Evolutionary conservation across 2,329 filamentous ascomycete genomes (phyloP), one percentile per base, ranked within the genome.

Genomic region (Xylaria sp.): DNA sequence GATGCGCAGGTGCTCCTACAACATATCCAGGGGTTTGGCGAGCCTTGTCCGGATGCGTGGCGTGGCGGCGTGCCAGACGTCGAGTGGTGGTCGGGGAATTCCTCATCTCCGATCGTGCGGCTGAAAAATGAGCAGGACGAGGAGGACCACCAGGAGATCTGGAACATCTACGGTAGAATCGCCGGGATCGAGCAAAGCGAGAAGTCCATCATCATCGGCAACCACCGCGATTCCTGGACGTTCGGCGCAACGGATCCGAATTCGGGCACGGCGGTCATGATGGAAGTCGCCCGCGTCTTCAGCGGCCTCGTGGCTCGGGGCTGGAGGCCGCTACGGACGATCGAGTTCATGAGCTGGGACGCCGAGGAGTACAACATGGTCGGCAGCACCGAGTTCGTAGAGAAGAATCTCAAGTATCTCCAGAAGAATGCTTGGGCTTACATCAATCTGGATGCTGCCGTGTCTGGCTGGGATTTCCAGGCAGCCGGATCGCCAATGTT

Each of bases 281-380:
- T 97, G 49, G 94, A 99, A 74, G 80, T 97, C 53, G 87, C 90
- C 19, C 86, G 89, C 41, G 86, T 96, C 44, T 90, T 99, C 65
- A 91, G 92, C 39, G 85, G 91, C 59, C 81, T 97, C 16, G 79
- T 87, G 19, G 73, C 79, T 16, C 83, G 86, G 52, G 93, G 92
- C 48, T 99, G 94, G 94, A 83, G 90, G 21, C 94, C 94, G 1
- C 78, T 96, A 16, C 88, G 94, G n/a, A 95, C 91, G 2, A 96
- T 99, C 60, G 90, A 96, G 70, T 97, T 99, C 71, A 92, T 92
- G 67, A 96, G 91, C 29, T 99, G 94, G 94, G 94, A 99, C 71
- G 94, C 85, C 3, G 88, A 88, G 63, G 91, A 93, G 72, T 97
- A 96, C 76, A 97, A 97, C 72, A 77, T 94, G 42, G 90, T 96